phyloP scores from a whole-genome alignment of 2,329 filamentous ascomycete genomes.

The Fusarium floridanum region DNA sequence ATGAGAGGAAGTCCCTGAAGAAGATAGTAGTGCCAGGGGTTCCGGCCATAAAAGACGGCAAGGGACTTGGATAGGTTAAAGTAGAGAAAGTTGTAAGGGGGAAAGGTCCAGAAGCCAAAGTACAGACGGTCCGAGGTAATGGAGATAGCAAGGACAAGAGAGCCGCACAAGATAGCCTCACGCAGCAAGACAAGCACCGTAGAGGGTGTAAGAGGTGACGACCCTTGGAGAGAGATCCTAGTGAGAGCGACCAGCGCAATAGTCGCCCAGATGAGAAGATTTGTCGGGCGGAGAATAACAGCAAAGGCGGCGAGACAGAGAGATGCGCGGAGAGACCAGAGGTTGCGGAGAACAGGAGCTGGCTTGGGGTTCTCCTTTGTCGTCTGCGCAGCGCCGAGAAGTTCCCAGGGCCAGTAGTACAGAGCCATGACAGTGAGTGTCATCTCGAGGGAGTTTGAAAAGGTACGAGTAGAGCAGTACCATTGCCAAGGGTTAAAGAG shows the following conservation, averaged over 20 bases:
- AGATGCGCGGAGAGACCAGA: slow-evolving; percentile 63
- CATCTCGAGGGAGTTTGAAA: slow-evolving; percentile 96
- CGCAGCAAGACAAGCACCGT: slow-evolving; percentile 67
- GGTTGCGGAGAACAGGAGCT: slow-evolving; percentile 40
- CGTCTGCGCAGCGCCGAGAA: slow-evolving; percentile 61
- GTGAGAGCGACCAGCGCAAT: slow-evolving; percentile 67
- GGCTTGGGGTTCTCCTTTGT: slow-evolving; percentile 57
- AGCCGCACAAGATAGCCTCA: slow-evolving; percentile 75
- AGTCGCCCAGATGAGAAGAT: slow-evolving; percentile 84
- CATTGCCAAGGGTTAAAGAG: slow-evolving; percentile 82
- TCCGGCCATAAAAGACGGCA: slow-evolving; percentile 91
- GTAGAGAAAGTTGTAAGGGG: slow-evolving; percentile 86
- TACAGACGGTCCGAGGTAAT: slow-evolving; percentile 79
- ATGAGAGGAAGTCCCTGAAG: slow-evolving; percentile 90
- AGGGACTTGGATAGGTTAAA: slow-evolving; percentile 92
- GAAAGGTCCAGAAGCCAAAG: slow-evolving; percentile 89
- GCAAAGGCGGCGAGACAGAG: slow-evolving; percentile 84
- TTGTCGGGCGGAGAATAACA: slow-evolving; percentile 90
- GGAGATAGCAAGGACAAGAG: slow-evolving; percentile 72
- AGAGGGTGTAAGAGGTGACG: slow-evolving; percentile 58
- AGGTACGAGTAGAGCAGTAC: slow-evolving; percentile 92
- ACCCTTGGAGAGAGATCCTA: slow-evolving; percentile 49
- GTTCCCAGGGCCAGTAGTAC: slow-evolving; percentile 87
- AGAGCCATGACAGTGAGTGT: slow-evolving; percentile 85
- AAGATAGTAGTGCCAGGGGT: slow-evolving; percentile 93